Base-by-base conservation (phyloP, 169 alveolate species). In the Plasmodium adleri region DNA sequence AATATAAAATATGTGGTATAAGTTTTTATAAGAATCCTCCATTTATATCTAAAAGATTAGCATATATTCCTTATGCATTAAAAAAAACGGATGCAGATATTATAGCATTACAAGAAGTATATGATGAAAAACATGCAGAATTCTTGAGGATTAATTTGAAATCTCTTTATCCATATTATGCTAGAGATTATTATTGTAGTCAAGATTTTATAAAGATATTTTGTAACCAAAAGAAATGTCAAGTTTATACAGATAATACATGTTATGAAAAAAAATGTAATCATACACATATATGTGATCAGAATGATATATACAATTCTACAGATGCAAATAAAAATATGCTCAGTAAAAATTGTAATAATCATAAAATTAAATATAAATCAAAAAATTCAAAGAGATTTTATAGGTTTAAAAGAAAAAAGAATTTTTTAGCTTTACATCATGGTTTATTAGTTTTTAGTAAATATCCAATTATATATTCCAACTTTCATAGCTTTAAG, bases 11-110 rank as follows among this genome's bases (percentile, higher is more conserved):
- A 60, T 93, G 93, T 67, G 98, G 98, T 56, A 62, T 95, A 4
- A 93, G 94, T 52, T 68, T 96, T 52, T 96, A 96, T 93, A 97
- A 96, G 64, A 96, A 96, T 68, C 98, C 98, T 15, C 98, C 97
- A 24, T 96, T 94, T 86, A 96, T 98, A 32, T 90, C 94, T 54
- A 94, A 91, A 52, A 90, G 98, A 22, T 93, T 96, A 22, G 78
- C 72, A 26, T 97, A 96, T 74, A 94, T 96, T 54, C 98, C 98
- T 52, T 93, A 87, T 60, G 97, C 97, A 26, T 66, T 96, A 68
- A 64, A 96, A 73, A 90, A 88, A 74, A 94, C 96, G 1, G 92
- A 94, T 74, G 97, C 98, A 66, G 98, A 96, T 92, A 94, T 96
- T 39, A 93, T 96, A 49, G 98, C 98, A 45, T 92, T 96, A 52